Conservation (phyloP, 148 eudicot species). For the Simmondsia chinensis region DNA sequence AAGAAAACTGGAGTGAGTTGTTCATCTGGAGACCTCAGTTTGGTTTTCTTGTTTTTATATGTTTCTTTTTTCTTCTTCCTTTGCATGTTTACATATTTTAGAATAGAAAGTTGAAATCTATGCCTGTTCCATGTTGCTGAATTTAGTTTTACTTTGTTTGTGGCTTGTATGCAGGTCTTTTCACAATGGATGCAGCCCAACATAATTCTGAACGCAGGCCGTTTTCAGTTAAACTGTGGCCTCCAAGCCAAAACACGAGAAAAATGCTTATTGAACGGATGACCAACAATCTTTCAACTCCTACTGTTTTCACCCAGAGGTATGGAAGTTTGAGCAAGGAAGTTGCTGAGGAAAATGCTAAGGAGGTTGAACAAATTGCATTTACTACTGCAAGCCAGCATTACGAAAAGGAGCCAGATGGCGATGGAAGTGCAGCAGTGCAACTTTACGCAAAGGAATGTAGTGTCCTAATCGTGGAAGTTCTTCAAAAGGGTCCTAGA, state of each 20-base stretch:
- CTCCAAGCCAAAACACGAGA: conserved; percentile 68
- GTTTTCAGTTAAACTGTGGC: conserved; percentile 66
- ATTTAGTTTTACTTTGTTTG: no score
- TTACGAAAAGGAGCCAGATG: conserved; percentile 75
- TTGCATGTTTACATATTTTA: no score
- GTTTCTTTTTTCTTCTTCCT: no score
- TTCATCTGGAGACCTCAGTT: no score
- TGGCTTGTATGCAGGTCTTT: conserved; percentile 31
- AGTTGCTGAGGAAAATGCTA: conserved; percentile 79
- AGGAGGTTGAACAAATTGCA: conserved; percentile 53
- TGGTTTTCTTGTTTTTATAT: no score
- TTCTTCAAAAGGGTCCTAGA: conserved; percentile 52
- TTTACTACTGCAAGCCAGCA: conserved; percentile 49
- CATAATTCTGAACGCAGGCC: conserved; percentile 18
- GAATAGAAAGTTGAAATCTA: no score
- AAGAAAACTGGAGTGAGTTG: no score
- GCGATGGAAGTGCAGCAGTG: conserved; percentile 80
- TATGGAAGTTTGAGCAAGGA: conserved; percentile 59
- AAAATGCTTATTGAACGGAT: conserved; percentile 57
- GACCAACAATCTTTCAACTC: conserved; percentile 55
- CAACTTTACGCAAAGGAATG: conserved; percentile 83
- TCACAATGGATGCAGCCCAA: conserved; percentile 35
- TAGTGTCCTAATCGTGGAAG: conserved; percentile 64
- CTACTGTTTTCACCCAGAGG: conserved; percentile 62
- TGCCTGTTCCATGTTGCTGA: no score